A percentile compares a stretch with the other conserved stretches of the same genome.
Evolutionary conservation across 177 flowering plant genomes (phyloP).

Genomic region (Telopea speciosissima): DNA sequence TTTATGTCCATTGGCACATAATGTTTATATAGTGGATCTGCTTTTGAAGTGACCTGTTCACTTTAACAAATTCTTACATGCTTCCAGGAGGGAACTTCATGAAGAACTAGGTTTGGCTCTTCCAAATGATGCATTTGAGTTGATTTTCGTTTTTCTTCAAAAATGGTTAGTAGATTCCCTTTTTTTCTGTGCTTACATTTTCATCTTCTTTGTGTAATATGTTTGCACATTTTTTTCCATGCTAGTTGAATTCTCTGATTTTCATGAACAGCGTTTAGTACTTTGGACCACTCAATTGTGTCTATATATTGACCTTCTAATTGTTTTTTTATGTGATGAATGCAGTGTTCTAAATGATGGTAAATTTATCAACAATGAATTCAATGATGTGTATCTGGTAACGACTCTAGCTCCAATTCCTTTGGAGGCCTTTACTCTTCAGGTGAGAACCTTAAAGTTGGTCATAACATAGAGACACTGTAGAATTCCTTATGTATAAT

Average conservation of each 20-base stretch:
- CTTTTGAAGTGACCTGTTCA: background rate
- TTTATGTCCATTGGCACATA: background rate
- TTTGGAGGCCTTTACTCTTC: conserved; percentile 84
- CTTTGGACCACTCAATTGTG: no score
- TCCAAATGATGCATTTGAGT: conserved; percentile 88
- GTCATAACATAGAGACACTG: no score
- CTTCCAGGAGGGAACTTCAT: conserved; percentile 88
- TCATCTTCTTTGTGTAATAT: background rate
- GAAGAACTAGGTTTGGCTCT: conserved; percentile 86
- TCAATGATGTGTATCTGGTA: conserved; percentile 77
- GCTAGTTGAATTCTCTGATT: no score
- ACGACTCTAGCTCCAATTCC: conserved; percentile 87
- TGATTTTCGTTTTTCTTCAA: conserved; percentile 58
- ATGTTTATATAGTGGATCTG: background rate
- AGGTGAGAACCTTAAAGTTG: conserved; percentile 43
- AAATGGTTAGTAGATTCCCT: conserved; percentile 51
- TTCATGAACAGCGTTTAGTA: no score
- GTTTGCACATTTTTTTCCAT: no score
- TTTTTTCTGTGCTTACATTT: background rate
- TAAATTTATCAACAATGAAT: conserved; percentile 76
- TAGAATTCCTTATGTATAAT: background rate
- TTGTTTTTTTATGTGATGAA: conserved; percentile 9
- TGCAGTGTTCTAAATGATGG: conserved; percentile 86
- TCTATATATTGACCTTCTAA: no score
- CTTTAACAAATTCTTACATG: conserved; percentile 7